A percentile compares a stretch with the other conserved stretches of the same genome.
phyloP scores from a whole-genome alignment of 441 rosid genomes.

The Melastoma candidum region DNA sequence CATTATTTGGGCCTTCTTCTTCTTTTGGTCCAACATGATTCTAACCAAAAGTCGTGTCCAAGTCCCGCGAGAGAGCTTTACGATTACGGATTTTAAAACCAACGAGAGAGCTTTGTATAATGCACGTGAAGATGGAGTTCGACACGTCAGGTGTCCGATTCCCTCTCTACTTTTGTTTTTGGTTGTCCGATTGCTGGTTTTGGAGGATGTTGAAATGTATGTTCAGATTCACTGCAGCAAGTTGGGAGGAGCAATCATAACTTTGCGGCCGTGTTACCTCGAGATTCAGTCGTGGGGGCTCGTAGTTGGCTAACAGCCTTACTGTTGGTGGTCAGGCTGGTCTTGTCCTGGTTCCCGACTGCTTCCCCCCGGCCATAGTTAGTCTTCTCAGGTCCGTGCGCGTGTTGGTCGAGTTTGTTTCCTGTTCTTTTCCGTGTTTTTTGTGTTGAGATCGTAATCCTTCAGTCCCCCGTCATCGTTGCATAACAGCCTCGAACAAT shows the following conservation, averaged over 20 bases:
- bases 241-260: conserved; percentile 29
- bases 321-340: conserved; percentile 67
- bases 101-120: too few species aligned
- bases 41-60: too few species aligned
- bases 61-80: too few species aligned
- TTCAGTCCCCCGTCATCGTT: neutral
- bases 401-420: neutral
- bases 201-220: neutral
- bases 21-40: too few species aligned
- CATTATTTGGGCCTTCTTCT: too few species aligned
- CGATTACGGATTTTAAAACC: too few species aligned
- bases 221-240: conserved; percentile 41
- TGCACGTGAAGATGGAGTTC: too few species aligned
- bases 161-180: too few species aligned
- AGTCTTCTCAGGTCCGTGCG: conserved; percentile 65
- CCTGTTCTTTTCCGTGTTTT: neutral
- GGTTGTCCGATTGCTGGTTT: neutral
- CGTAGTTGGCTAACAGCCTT: conserved; percentile 74
- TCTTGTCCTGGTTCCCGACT: conserved; percentile 92
- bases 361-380: conserved; percentile 80
- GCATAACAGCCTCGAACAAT: conserved; percentile 46
- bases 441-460: neutral
- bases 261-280: conserved; percentile 80
- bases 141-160: too few species aligned
- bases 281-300: conserved; percentile 75